phyloP scores from a whole-genome alignment of 345 rosid species.

The Tarenaya hassleriana region DNA sequence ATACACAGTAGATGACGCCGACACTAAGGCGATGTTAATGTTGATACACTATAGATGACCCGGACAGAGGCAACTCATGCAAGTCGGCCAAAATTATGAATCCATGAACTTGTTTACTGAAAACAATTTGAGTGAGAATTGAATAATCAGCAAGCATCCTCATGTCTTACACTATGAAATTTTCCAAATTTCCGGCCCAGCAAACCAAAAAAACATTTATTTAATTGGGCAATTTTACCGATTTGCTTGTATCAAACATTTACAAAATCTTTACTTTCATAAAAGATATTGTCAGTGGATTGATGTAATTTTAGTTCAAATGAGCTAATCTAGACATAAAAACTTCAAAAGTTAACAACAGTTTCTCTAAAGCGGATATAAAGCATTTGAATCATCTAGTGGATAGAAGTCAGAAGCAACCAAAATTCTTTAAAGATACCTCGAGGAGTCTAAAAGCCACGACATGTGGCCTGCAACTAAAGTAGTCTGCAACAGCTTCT shows the following conservation, averaged over 20 bases:
- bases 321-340: neutral
- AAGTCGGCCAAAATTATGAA: conserved; percentile 13
- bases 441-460: conserved; percentile 80
- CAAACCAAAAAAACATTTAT: neutral
- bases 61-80: no score
- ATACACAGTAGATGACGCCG: neutral
- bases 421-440: conserved; percentile 37
- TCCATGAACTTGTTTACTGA: neutral
- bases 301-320: neutral
- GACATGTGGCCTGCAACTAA: conserved; percentile 83
- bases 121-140: neutral
- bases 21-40: no score
- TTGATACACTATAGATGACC: no score
- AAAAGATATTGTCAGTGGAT: neutral
- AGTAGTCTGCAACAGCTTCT: conserved; percentile 64
- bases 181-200: neutral
- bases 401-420: neutral
- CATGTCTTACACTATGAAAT: neutral
- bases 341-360: no score
- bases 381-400: neutral
- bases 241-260: neutral
- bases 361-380: no score
- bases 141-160: conserved; percentile 5
- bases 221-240: neutral
- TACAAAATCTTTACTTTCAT: neutral